Base-by-base conservation (phyloP, 805 yeast genomes). In the Sugiyamaella smithiae region DNA sequence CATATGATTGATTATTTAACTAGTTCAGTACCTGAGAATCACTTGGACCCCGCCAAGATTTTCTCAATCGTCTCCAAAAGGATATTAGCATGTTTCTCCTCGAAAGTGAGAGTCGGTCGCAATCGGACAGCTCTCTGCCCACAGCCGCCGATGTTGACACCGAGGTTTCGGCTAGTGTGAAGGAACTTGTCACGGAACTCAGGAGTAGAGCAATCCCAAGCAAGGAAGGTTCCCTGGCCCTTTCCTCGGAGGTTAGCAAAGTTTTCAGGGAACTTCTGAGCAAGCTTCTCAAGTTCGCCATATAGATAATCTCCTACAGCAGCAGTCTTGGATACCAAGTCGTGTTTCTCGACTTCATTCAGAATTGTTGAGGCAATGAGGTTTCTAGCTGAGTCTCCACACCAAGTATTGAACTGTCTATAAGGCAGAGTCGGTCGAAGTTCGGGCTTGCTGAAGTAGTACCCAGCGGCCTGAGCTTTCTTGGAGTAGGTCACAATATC, bases 351-450 rank as follows among this genome's bases (percentile, higher is more conserved):
- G 43, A 85, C 72, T 71, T 86, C 89, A 56, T 76, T 66, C 60
- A 79, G 80, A 63, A 87, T 84, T 56, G 87, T 81, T 62, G 84
- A 82, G 49, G 90, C 85, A 60, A 88, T 74, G 60, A 86, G 72
- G 66, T 85, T 77, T 70, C 83, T 81, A 51, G 89, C 84, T 66
- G 95, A 90, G 71, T 86, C 95, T 61, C 95, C 95, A 71, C 91
- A 85, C 95, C 95, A 86, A 51, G 95, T 86, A 81, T 86, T 86
- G 78, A 86, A 86, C 75, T 87, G 95, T 68, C 95, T 81, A 77
- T 84, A 86, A n/a, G 95, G 81, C 62, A 69, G 67, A 68, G 80
- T 75, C 62, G 95, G 95, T 58, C 83, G 75, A 52, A 86, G 70
- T 60, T 81, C 83, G 42, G 85, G 81, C 69, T 82, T 80, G 60